Evolutionary conservation across 225 moss, liverwort and hornwort species (phyloP).

Genomic region (Marchantia polymorpha): DNA sequence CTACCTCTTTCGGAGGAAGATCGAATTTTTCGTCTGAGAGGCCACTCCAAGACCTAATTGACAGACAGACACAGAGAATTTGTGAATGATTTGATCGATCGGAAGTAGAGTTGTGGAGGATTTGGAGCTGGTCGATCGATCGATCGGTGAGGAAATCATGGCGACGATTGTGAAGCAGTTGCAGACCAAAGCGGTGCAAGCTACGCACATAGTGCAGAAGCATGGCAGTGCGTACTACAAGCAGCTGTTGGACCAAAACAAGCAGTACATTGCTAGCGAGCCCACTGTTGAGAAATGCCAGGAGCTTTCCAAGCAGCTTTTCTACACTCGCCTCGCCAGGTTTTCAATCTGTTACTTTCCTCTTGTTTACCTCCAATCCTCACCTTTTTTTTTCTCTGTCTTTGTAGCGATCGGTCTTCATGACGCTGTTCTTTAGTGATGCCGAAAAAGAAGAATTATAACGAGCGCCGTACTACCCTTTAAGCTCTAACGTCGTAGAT

Average conservation of each 20-base stretch:
- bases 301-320: conserved; percentile 50
- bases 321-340: conserved; percentile 64
- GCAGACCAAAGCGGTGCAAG: conserved; percentile 58
- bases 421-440: too few species aligned
- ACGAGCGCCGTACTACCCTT: too few species aligned
- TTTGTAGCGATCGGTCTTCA: too few species aligned
- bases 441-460: too few species aligned
- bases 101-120: not conserved
- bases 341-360: not conserved
- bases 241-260: conserved; percentile 64
- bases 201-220: conserved; percentile 52
- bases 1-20: not conserved
- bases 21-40: not conserved
- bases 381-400: too few species aligned
- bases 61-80: conserved; percentile 6
- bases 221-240: conserved; percentile 59
- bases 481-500: too few species aligned
- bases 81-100: conserved; percentile 18
- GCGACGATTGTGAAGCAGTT: conserved; percentile 57
- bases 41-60: conserved; percentile 15
- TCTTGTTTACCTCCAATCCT: not conserved
- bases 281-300: conserved; percentile 83
- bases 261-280: conserved; percentile 55
- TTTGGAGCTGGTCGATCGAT: conserved; percentile 9
- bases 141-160: conserved; percentile 25